Conservation (phyloP, 2,329 filamentous ascomycete species). For the Nannizzia gypsea region DNA sequence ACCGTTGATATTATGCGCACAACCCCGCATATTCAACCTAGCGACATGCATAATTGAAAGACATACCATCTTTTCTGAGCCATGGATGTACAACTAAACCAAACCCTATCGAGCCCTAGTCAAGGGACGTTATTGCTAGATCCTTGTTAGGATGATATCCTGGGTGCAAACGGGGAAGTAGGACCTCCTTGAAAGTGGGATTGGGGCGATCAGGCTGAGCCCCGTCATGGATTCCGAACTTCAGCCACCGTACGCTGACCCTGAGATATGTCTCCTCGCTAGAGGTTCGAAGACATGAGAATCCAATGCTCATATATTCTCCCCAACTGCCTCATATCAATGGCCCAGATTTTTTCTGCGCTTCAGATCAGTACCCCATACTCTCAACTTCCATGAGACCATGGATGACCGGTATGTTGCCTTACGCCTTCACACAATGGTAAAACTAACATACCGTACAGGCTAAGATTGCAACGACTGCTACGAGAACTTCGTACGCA, state of each 20-base stretch:
- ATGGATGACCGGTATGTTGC: not conserved
- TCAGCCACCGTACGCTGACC: not conserved
- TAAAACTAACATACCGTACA: not conserved
- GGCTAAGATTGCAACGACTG: not conserved
- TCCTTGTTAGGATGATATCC: not conserved
- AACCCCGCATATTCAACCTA: too few species aligned
- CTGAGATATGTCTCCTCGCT: not conserved
- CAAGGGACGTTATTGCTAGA: not conserved
- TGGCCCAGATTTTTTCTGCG: not conserved
- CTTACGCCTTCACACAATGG: too few species aligned
- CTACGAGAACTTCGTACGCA: not conserved
- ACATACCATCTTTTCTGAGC: not conserved
- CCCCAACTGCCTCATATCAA: not conserved
- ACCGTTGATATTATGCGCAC: too few species aligned
- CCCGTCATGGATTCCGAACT: not conserved
- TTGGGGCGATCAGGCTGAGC: not conserved
- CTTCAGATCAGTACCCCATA: not conserved
- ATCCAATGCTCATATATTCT: not conserved
- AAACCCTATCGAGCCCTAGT: not conserved
- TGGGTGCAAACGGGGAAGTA: not conserved
- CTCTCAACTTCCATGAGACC: not conserved
- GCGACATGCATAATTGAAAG: too few species aligned
- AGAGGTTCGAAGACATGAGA: not conserved
- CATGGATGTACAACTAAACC: not conserved
- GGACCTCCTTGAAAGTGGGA: not conserved